Base-by-base conservation (phyloP, 225 moss, liverwort and hornwort genomes). In the Anthoceros angustus region DNA sequence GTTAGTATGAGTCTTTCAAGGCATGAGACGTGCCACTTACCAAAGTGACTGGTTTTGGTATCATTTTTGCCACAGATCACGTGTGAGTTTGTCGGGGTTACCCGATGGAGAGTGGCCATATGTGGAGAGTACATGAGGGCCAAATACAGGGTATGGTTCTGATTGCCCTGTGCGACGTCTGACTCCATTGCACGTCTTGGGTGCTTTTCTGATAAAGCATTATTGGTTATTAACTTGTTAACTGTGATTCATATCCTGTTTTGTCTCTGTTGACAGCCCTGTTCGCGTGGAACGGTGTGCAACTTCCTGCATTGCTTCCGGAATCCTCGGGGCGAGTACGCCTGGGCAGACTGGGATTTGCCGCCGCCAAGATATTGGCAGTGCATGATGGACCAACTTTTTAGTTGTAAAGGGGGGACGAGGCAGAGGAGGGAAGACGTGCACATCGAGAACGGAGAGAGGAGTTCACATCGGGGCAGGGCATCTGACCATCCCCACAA, bases 291-390 rank as follows among this genome's bases (percentile, higher is more conserved):
- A 75, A 78, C 92, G 67, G 84, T 83, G 26, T 98, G 98, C 87
- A 98, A 89, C 72, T 98, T 98, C 69, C 79, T 98, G 72, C 98
- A 98, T 75, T 92, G 88, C 70, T 98, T 91, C 63, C 87, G 84
- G 66, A 98, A 98, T 68, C 88, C 92, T 14, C 74, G 65, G 21
- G 78, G 83, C 64, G 92, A 98, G 70, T 92, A 98, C 68, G 91
- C 92, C 43, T 98, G 98, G 98, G 98, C 98, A 39, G 89, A 98
- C 74, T 77, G 80, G 79, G 98, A 98, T 74, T 70, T 68, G 66
- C 75, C 81, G 64, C 75, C 82, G 14, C 98, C 92, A 41, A 70
- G 83, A 21, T 87, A 71, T 68, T 98, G 98, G 98, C 76, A 69
- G 42, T 67, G 64, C 42, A 91, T 87, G 70, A 86, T 98, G 83